phyloP scores from a whole-genome alignment of 2,329 filamentous ascomycete species.

The Chaetomium sp. region DNA sequence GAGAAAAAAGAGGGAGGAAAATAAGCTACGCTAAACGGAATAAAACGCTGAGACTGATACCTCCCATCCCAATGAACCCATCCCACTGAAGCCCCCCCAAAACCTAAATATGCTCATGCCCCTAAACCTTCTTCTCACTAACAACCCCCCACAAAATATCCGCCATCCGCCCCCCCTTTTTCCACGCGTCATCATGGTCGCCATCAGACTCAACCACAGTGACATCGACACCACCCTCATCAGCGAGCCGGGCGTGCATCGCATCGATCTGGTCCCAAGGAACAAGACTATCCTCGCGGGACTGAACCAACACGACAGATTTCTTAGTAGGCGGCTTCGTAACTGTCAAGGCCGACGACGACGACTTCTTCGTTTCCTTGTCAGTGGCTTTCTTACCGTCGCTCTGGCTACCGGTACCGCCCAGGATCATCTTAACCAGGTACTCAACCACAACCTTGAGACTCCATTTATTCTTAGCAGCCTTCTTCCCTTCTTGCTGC shows the following conservation, averaged over 20 bases:
- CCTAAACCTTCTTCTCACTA: constrained; percentile 3
- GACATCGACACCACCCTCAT: constrained; percentile 31
- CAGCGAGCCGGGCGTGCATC: constrained; percentile 45
- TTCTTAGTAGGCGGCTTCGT: too few relatives aligned
- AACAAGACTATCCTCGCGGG: constrained; percentile 21
- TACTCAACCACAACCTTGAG: too few relatives aligned
- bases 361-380: background rate
- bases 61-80: background rate
- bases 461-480: too few relatives aligned
- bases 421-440: too few relatives aligned
- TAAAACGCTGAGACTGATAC: background rate
- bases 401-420: background rate
- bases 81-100: background rate
- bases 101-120: background rate
- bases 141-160: constrained; percentile 35
- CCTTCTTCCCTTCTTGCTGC: constrained; percentile 21
- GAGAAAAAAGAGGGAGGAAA: too few relatives aligned
- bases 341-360: too few relatives aligned
- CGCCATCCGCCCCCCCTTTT: constrained; percentile 51
- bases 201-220: constrained; percentile 44
- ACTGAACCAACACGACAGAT: constrained; percentile 20
- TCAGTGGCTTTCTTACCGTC: constrained; percentile 21
- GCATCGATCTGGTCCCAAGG: constrained; percentile 27
- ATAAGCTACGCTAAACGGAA: too few relatives aligned
- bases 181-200: constrained; percentile 59